A percentile compares a stretch with the other conserved stretches of the same genome.
phyloP scores from a whole-genome alignment of 2,329 filamentous ascomycete genomes.

The Pestalotiopsis sp. region DNA sequence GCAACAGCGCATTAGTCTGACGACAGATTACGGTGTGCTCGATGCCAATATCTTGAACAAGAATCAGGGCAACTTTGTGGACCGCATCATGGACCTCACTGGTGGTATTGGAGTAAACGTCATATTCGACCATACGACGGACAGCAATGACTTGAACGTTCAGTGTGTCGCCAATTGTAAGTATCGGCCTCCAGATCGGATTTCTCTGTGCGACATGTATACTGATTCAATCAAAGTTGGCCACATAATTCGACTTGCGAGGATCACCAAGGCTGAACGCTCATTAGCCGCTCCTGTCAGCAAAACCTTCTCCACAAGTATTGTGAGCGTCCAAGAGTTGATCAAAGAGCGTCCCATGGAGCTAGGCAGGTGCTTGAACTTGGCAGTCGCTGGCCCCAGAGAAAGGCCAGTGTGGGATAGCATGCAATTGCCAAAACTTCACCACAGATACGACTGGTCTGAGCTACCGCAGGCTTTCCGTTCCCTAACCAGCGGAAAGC shows the following conservation, averaged over 20 bases:
- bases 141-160: constrained; percentile 32
- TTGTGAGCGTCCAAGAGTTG: constrained; percentile 19
- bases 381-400: constrained; percentile 12
- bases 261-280: constrained; percentile 3
- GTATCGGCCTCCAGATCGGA: constrained; percentile 14
- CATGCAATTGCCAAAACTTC: not conserved
- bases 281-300: not conserved
- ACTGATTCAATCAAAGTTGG: constrained; percentile 16
- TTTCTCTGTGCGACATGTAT: not conserved
- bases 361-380: constrained; percentile 19
- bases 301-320: constrained; percentile 18
- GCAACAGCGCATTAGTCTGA: constrained; percentile 40
- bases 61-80: constrained; percentile 36
- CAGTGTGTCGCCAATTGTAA: constrained; percentile 39
- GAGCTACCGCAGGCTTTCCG: constrained; percentile 19
- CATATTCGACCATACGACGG: constrained; percentile 45
- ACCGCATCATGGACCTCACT: constrained; percentile 34
- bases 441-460: constrained; percentile 13
- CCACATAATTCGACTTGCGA: constrained; percentile 19
- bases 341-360: constrained; percentile 16
- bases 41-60: constrained; percentile 41
- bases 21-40: constrained; percentile 33
- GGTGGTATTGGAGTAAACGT: constrained; percentile 17
- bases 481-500: constrained; percentile 8
- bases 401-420: constrained; percentile 10